Percentiles rank a stretch among this genome's conserved stretches.
phyloP scores from a whole-genome alignment of 2,329 filamentous ascomycete genomes.

The Chalara sp. region DNA sequence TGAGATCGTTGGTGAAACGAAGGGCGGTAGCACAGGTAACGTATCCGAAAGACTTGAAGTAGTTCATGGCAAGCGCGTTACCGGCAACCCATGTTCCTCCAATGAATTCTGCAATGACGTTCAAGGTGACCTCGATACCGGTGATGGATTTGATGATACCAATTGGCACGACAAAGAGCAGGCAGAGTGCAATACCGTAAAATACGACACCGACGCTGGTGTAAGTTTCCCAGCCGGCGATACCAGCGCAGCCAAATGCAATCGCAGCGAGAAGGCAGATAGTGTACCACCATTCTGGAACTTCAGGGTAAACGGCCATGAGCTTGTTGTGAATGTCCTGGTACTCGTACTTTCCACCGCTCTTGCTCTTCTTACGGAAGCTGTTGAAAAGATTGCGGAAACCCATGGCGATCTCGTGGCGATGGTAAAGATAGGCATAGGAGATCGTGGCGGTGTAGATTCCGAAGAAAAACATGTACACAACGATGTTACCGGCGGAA shows the following conservation, averaged over 20 bases:
- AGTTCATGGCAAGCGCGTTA: not conserved
- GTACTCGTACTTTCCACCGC: slow-evolving; percentile 45
- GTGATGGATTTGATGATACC: slow-evolving; percentile 18
- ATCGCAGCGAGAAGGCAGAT: slow-evolving; percentile 39
- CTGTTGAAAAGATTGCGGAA: slow-evolving; percentile 9
- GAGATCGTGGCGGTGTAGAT: slow-evolving; percentile 62
- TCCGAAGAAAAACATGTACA: slow-evolving; percentile 67
- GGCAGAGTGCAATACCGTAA: slow-evolving; percentile 20
- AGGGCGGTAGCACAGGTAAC: slow-evolving; percentile 9
- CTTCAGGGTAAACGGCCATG: slow-evolving; percentile 49
- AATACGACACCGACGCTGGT: slow-evolving; percentile 19
- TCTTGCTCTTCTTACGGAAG: slow-evolving; percentile 38
- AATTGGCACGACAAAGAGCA: slow-evolving; percentile 18
- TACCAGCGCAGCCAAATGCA: slow-evolving; percentile 27
- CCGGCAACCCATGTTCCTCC: not conserved
- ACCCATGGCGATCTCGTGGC: slow-evolving; percentile 59
- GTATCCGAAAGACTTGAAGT: slow-evolving; percentile 9
- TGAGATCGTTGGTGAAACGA: slow-evolving; percentile 29
- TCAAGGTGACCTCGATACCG: slow-evolving; percentile 17
- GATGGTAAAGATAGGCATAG: slow-evolving; percentile 61
- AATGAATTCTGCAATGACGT: slow-evolving; percentile 1
- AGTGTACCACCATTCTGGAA: slow-evolving; percentile 52
- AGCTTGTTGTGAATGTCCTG: slow-evolving; percentile 37
- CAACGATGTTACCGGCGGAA: slow-evolving; percentile 64
- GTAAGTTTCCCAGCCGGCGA: slow-evolving; percentile 9